These are phyloP conservation scores for Aureobasidium pullulans DNA, from an alignment of 2,329 filamentous ascomycete species.

Conservation along the genomic window DNA sequence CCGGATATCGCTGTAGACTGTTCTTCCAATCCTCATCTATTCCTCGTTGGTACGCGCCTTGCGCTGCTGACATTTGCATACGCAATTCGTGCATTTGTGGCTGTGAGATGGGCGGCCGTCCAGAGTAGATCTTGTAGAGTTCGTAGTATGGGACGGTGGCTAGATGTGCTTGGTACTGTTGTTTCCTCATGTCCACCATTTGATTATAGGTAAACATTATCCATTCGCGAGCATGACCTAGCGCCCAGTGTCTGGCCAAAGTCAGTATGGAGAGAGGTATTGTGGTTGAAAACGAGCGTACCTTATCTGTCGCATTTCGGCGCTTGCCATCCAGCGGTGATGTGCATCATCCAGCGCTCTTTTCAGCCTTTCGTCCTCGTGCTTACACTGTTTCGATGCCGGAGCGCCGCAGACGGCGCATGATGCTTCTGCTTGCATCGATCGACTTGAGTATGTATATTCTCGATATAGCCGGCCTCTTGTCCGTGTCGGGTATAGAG, in stretches of 20 bases:
- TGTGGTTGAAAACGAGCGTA: conserved; percentile 13
- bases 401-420: conserved; percentile 31
- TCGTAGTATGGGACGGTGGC: conserved; percentile 39
- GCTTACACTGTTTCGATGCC: conserved; percentile 26
- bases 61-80: conserved; percentile 34
- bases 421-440: conserved; percentile 21
- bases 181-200: conserved; percentile 33
- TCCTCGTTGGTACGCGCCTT: conserved; percentile 60
- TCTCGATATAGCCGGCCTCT: not conserved
- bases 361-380: conserved; percentile 27
- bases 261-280: not conserved
- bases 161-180: conserved; percentile 36
- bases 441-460: not conserved
- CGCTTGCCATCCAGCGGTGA: conserved; percentile 23
- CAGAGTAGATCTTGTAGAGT: conserved; percentile 39
- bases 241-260: conserved; percentile 38
- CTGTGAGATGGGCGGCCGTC: conserved; percentile 37
- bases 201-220: conserved; percentile 38
- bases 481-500: not conserved
- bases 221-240: conserved; percentile 37
- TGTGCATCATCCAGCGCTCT: conserved; percentile 26
- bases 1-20: conserved; percentile 68
- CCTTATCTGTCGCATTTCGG: conserved; percentile 21
- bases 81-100: conserved; percentile 47
- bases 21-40: conserved; percentile 74